A percentile compares a stretch with the other conserved stretches of the same genome.
phyloP scores from a whole-genome alignment of 805 yeast species.

The Candida sakaeoensis region DNA sequence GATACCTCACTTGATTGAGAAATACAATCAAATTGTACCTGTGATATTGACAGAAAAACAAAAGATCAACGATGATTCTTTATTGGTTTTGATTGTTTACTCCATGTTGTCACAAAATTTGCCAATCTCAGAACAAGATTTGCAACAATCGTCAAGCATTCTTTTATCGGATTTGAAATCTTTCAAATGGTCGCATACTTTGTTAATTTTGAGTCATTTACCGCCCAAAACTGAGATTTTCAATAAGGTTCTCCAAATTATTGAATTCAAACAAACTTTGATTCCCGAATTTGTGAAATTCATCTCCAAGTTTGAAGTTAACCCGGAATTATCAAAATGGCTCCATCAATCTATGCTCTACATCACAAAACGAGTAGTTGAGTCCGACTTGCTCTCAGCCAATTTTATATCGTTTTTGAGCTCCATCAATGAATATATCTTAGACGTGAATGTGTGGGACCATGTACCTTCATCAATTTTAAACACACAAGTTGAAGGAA shows the following conservation, averaged over 20 bases:
- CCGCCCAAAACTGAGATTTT: slow-evolving; percentile 9
- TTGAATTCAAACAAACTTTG: slow-evolving; percentile 27
- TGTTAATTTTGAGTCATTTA: slow-evolving; percentile 9
- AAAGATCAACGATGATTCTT: slow-evolving; percentile 14
- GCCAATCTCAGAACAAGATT: slow-evolving; percentile 5
- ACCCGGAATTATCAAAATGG: slow-evolving; percentile 43
- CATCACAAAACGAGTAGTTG: slow-evolving; percentile 63
- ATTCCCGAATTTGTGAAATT: slow-evolving; percentile 24
- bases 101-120: slow-evolving; percentile 12
- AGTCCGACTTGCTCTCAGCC: slow-evolving; percentile 26
- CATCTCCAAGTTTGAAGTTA: slow-evolving; percentile 17
- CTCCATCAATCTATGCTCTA: slow-evolving; percentile 53
- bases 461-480: slow-evolving; percentile 43
- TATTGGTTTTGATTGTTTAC: slow-evolving; percentile 18
- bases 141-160: slow-evolving; percentile 7
- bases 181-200: slow-evolving; percentile 13
- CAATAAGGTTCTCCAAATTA: slow-evolving; percentile 18
- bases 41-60: slow-evolving; percentile 5
- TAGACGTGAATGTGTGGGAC: slow-evolving; percentile 14
- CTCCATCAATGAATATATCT: slow-evolving; percentile 16
- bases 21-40: neutral
- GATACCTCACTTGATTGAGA: slow-evolving; percentile 12
- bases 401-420: slow-evolving; percentile 30
- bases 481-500: slow-evolving; percentile 64
- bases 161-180: slow-evolving; percentile 7